Conservation (phyloP, 2,329 filamentous ascomycete species). For the Cercospora sp. region DNA sequence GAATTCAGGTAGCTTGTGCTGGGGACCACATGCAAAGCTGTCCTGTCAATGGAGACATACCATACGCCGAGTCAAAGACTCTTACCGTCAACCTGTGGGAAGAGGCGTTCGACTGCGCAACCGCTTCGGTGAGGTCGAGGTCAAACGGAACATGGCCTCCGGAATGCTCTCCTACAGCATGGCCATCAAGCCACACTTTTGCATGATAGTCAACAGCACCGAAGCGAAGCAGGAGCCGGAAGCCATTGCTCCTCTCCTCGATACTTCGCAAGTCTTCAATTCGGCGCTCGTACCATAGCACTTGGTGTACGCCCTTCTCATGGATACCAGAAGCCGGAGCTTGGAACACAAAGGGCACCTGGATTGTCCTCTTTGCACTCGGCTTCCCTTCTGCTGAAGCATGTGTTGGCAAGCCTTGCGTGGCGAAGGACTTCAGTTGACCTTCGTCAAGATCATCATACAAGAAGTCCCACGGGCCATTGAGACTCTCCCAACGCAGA, state of each 20-base stretch:
- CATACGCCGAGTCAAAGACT: conserved; percentile 62
- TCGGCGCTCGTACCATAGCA: conserved; percentile 64
- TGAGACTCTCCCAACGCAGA: conserved; percentile 61
- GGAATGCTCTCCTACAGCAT: conserved; percentile 55
- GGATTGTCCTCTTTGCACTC: conserved; percentile 55
- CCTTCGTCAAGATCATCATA: conserved; percentile 67
- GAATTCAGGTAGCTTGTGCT: neutral
- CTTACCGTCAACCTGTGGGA: conserved; percentile 54
- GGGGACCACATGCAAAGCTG: neutral
- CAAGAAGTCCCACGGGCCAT: conserved; percentile 64
- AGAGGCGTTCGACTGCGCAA: neutral
- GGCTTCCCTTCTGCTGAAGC: conserved; percentile 34
- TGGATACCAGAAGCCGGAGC: conserved; percentile 63
- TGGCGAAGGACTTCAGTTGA: conserved; percentile 55
- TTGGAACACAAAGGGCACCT: conserved; percentile 67
- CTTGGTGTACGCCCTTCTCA: conserved; percentile 63
- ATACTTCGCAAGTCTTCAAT: conserved; percentile 32
- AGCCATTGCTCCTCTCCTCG: conserved; percentile 35
- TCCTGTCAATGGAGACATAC: neutral
- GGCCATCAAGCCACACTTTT: conserved; percentile 58
- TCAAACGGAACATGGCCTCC: conserved; percentile 61
- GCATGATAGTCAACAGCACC: conserved; percentile 65
- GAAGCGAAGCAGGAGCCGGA: conserved; percentile 56
- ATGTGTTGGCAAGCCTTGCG: conserved; percentile 51
- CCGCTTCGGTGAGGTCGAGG: conserved; percentile 57